Evolutionary conservation across 1,284 basidiomycete genomes (phyloP).

Genomic region (Moesziomyces sp.): DNA sequence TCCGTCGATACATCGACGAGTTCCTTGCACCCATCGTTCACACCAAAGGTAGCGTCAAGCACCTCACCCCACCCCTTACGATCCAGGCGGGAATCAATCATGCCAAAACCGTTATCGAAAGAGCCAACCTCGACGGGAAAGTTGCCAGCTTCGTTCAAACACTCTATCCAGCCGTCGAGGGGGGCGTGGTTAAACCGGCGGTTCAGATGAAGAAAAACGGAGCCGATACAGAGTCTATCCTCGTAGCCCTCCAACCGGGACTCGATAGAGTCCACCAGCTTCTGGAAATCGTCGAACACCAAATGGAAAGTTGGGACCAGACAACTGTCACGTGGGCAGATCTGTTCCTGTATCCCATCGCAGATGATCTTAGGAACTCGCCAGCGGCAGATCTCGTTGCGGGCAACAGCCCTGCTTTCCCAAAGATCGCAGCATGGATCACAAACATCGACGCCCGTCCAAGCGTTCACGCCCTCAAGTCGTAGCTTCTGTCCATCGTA

Average conservation of each 20-base stretch:
- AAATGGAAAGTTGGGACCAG: conserved; percentile 6
- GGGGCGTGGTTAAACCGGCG: conserved; percentile 36
- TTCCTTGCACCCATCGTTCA: conserved; percentile 11
- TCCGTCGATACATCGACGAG: conserved; percentile 47
- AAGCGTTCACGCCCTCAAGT: conserved; percentile 18
- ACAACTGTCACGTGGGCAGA: conserved; percentile 29
- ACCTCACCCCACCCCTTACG: conserved; percentile 22
- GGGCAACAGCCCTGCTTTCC: conserved; percentile 19
- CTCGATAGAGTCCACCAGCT: conserved; percentile 11
- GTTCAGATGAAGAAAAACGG: conserved; percentile 34
- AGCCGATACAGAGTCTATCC: conserved; percentile 29
- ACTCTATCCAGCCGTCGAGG: conserved; percentile 34
- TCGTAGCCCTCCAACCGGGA: conserved; percentile 21
- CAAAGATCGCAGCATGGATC: conserved; percentile 25
- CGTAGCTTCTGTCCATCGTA: conserved; percentile 1
- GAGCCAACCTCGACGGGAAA: conserved; percentile 21
- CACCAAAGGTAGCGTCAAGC: neutral
- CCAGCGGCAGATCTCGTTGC: conserved; percentile 12
- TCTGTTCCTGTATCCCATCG: conserved; percentile 43
- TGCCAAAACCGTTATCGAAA: neutral
- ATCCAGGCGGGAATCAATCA: conserved; percentile 2
- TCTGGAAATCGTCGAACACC: conserved; percentile 31
- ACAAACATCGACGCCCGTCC: conserved; percentile 17
- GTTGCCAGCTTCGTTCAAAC: conserved; percentile 29
- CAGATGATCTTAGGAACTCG: conserved; percentile 27